Percentiles rank a stretch among this genome's conserved stretches.
Conservation (phyloP, 2,329 filamentous ascomycete species). For the Cladosporium sp. region DNA sequence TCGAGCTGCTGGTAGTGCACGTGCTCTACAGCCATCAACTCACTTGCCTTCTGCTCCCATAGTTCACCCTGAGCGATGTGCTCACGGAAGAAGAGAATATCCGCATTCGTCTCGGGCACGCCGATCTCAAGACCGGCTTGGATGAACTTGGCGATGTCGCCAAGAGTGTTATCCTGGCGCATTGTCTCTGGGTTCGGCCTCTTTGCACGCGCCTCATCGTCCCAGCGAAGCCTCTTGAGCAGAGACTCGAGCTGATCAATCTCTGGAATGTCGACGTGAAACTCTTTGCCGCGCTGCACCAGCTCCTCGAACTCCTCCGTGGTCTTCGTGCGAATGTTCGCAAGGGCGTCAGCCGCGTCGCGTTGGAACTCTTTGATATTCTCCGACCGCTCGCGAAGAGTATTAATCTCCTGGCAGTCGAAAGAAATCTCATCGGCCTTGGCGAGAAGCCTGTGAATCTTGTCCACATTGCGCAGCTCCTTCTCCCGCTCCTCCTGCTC, state of each 20-base stretch:
- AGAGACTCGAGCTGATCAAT: slow-evolving; percentile 74
- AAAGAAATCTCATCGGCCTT: slow-evolving; percentile 85
- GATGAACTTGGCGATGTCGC: slow-evolving; percentile 74
- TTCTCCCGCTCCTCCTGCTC: slow-evolving; percentile 79
- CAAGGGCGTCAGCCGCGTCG: slow-evolving; percentile 64
- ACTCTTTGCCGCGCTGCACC: slow-evolving; percentile 79
- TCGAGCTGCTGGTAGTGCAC: slow-evolving; percentile 94
- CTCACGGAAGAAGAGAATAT: slow-evolving; percentile 68
- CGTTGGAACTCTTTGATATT: slow-evolving; percentile 80
- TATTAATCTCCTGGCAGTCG: slow-evolving; percentile 83
- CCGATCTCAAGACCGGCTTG: slow-evolving; percentile 69
- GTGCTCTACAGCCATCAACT: slow-evolving; percentile 83
- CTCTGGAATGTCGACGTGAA: slow-evolving; percentile 88
- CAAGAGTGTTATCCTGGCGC: slow-evolving; percentile 59
- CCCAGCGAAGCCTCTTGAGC: slow-evolving; percentile 83
- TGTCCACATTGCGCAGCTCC: slow-evolving; percentile 81
- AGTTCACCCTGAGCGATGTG: slow-evolving; percentile 70
- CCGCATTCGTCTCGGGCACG: slow-evolving; percentile 73
- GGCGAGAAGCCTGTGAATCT: slow-evolving; percentile 75
- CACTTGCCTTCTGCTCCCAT: slow-evolving; percentile 90
- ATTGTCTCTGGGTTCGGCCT: slow-evolving; percentile 24
- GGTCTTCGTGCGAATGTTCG: slow-evolving; percentile 57
- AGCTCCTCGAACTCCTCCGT: slow-evolving; percentile 79
- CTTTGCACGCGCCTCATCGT: slow-evolving; percentile 63
- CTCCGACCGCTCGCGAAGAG: slow-evolving; percentile 76